Evolutionary conservation across 495 filamentous ascomycete species (phyloP), one percentile per base, ranked within the genome.

Genomic region (Daldinia caldariorum): DNA sequence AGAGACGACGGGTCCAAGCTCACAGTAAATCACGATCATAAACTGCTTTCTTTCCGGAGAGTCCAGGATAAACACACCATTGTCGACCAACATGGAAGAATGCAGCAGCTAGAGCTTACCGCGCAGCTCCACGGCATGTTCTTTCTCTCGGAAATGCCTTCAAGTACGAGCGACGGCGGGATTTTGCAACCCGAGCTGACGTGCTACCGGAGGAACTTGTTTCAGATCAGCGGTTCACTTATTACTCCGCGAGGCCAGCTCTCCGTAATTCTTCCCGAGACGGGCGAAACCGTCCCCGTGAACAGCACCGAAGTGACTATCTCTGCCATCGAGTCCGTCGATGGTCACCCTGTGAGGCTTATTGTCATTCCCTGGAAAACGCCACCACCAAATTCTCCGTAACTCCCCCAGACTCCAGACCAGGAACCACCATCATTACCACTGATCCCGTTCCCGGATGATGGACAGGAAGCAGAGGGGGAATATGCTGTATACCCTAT

Each of bases 341-440:
- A 97, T 74, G 91, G 91, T 43, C 92, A 95, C 71, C 83, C 91
- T 0, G 92, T 97, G 31, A 93, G 94, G 76, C 88, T 97, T 61
- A 97, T 97, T 61, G 94, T 94, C 12, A 94, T 97, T 41, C 94
- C 94, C 1, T 97, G 93, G 92, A 97, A 97, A 83, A 97, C 93
- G 16, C 93, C 94, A 1, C 90, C 90, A 45, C 89, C 90, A 49
- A 94, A 89, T 76, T 85, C 87, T 31, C 86, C 89, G 63, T 82
- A 88, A 58, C 75, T 85, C 13, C 83, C 81, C 72, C 76, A 86
- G 57, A 82, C 78, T 3, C 79, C 83, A 12, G 85, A 88, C 63
- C 83, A 85, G 69, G 85, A 88, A 65, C 85, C 85, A 9, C 78
- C 84, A 16, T 83, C 91, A 16, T 89, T 96, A 63, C 92, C 91